A percentile compares a stretch with the other conserved stretches of the same genome.
phyloP scores from a whole-genome alignment of 305 asterid genomes.

The Plantago lanceolata region DNA sequence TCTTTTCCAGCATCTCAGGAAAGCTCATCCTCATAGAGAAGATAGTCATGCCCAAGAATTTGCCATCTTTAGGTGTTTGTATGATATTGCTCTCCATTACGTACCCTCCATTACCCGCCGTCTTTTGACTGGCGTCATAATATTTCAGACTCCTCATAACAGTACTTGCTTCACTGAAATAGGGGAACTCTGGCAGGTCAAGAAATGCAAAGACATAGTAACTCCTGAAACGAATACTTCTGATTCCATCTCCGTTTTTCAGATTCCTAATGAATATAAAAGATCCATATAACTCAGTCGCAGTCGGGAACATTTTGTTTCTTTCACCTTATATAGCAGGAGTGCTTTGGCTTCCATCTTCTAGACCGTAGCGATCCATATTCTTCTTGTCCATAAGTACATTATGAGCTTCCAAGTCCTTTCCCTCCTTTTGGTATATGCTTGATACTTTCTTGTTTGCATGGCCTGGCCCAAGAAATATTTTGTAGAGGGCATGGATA shows the following conservation, averaged over 20 bases:
- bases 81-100: slow-evolving; percentile 9
- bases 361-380: too few species aligned
- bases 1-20: too few species aligned
- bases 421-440: background rate
- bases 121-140: background rate
- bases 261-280: slow-evolving; percentile 9
- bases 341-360: too few species aligned
- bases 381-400: background rate
- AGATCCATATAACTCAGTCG: slow-evolving; percentile 4
- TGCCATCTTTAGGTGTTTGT: slow-evolving; percentile 12
- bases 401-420: slow-evolving; percentile 17
- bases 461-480: background rate
- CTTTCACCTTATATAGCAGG: background rate
- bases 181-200: slow-evolving; percentile 10
- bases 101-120: background rate
- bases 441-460: background rate
- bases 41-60: background rate
- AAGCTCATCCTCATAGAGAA: too few species aligned
- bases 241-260: slow-evolving; percentile 8
- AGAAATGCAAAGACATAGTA: slow-evolving; percentile 9
- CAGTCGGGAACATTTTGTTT: slow-evolving; percentile 5
- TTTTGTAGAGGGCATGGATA: slow-evolving; percentile 25
- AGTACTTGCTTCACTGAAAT: background rate
- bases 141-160: background rate
- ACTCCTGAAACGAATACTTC: slow-evolving; percentile 3